Evolutionary conservation across 192 early-diverging fungal genomes (phyloP), one percentile per base, ranked within the genome.

Genomic region (Endogone sp.): DNA sequence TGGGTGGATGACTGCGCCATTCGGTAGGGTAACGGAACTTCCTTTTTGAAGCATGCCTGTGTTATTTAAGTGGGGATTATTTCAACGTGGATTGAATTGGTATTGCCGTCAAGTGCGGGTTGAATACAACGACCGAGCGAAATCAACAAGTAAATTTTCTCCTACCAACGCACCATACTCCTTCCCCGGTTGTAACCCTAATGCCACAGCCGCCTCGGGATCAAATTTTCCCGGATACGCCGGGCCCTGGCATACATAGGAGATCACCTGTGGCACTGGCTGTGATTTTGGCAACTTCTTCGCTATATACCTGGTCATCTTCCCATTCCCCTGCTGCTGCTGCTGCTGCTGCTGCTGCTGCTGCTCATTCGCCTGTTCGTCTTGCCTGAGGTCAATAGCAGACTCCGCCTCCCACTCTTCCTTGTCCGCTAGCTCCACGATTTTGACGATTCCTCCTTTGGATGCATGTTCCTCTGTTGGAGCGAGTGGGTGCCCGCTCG

Each of bases 191-290:
- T 80, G 79, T 0, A 95, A 77, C 2, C 90, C 92, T 2, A 96
- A 81, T 25, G 72, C 81, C 24, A 73, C 32, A 10, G 94, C 94
- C 0, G 84, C 85, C 29, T 84, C 30, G 10, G 85, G 77, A 64
- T 92, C 81, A 73, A 98, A 95, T 69, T 95, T 96, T 25, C 94
- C 93, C 0, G 84, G 86, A 26, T 90, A 82, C 3, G 80, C 81
- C 2, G 92, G 90, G 0, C 92, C 90, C 67, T 87, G 82, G 67
- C 88, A 88, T 13, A 95, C 90, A 63, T 93, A 97, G 64, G 84
- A 84, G 31, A 92, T 72, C 2, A 81, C 84, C 3, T 62, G 73
- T 3, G 79, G 70, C 6, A 78, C 77, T 2, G 87, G 88, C n/a
- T 30, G 73, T 0, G 89, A 84, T 67, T 63, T 69, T 2, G 81